Percentiles rank a stretch among this genome's conserved stretches.
phyloP scores from a whole-genome alignment of 495 filamentous ascomycete species.

The Neurospora sp. region DNA sequence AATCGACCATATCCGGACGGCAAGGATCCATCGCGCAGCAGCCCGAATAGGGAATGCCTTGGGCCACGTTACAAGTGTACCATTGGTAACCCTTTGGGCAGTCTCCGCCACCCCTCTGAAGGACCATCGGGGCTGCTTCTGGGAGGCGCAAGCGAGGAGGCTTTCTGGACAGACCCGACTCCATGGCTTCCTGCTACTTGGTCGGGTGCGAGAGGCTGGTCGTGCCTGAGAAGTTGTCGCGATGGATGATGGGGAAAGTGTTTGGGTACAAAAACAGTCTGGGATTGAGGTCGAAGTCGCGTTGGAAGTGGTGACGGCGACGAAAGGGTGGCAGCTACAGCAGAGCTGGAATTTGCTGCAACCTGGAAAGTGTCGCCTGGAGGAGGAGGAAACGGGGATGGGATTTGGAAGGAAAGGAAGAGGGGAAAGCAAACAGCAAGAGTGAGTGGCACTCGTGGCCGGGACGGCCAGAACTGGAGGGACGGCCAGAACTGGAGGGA shows the following conservation, averaged over 20 bases:
- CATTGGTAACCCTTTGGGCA: slow-evolving; percentile 8
- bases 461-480: neutral
- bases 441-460: neutral
- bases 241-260: neutral
- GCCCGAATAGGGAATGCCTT: slow-evolving; percentile 3
- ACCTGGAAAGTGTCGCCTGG: neutral
- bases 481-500: neutral
- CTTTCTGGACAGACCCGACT: neutral
- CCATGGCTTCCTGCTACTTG: neutral
- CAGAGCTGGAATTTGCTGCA: neutral
- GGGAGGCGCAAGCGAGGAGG: neutral
- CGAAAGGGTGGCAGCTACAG: neutral
- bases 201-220: neutral
- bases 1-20: slow-evolving; percentile 5
- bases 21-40: slow-evolving; percentile 20
- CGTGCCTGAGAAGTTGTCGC: neutral
- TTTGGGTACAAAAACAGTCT: neutral
- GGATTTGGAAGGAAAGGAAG: neutral
- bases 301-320: neutral
- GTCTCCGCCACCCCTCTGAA: neutral
- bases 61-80: slow-evolving; percentile 5
- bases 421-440: neutral
- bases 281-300: neutral
- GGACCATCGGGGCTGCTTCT: neutral
- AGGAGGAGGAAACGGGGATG: neutral